phyloP scores from a whole-genome alignment of 164 flowering plant genomes.

The Tinospora cordifolia region DNA sequence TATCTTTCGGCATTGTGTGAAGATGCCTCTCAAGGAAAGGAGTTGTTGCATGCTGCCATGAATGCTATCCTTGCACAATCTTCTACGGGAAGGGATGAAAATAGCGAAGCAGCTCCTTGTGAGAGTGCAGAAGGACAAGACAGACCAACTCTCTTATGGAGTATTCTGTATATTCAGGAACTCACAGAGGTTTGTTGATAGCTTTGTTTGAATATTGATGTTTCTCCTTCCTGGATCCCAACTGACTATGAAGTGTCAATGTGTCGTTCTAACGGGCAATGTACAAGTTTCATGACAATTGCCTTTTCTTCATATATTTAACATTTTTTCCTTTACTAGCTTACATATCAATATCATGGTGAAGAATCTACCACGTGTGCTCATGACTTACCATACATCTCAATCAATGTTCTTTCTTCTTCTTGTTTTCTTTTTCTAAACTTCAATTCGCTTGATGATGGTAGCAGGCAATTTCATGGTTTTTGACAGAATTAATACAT shows the following conservation, averaged over 20 bases:
- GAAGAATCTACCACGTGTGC: neutral
- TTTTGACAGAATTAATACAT: neutral
- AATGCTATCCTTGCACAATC: slow-evolving; percentile 34
- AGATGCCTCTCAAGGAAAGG: slow-evolving; percentile 53
- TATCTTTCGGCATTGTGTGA: slow-evolving; percentile 68
- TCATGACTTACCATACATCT: neutral
- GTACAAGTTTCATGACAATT: neutral
- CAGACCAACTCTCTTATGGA: slow-evolving; percentile 64
- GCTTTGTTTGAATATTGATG: neutral
- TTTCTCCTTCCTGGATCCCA: neutral
- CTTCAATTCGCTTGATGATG: neutral
- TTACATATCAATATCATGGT: neutral
- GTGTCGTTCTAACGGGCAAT: neutral
- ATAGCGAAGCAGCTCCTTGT: slow-evolving; percentile 15
- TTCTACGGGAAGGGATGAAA: slow-evolving; percentile 28
- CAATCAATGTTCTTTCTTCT: neutral
- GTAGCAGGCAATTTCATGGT: neutral
- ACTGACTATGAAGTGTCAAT: neutral
- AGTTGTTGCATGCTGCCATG: slow-evolving; percentile 46
- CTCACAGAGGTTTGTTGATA: slow-evolving; percentile 35
- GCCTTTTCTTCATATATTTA: neutral
- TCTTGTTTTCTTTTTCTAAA: neutral
- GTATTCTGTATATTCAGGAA: slow-evolving; percentile 64
- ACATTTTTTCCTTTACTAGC: neutral
- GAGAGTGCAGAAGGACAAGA: slow-evolving; percentile 23